Evolutionary conservation across 2,329 filamentous ascomycete species (phyloP), one percentile per base, ranked within the genome.

Genomic region (Cladosporium sphaerospermum): DNA sequence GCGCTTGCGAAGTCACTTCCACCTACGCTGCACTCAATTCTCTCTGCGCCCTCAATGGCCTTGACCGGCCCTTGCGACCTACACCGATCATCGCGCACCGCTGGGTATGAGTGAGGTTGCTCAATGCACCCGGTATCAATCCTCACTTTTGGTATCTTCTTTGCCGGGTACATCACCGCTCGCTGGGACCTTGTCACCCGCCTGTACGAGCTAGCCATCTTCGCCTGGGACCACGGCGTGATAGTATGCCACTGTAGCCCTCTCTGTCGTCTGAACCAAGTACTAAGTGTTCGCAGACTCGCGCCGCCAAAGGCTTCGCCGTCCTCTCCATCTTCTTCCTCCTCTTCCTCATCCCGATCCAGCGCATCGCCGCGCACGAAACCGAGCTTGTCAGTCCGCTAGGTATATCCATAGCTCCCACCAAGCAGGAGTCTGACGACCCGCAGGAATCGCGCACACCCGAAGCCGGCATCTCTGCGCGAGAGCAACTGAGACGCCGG

Each of bases 91-190:
- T 43, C 39, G 40, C 48, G 48, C 48, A 18, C 13, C 34, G 42
- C 44, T 18, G 50, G 50, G 46, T 39, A 41, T 41, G 50, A 46
- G 50, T 42, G 43, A 41, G 18, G 44, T 41, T 44, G 39, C 45
- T 48, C 46, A 41, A 97, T 97, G 92, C 91, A 96, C 89, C 89
- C 91, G 68, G 96, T 97, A 78, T 97, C 92, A 59, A 78, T 92
- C 72, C 82, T 96, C 73, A 95, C 91, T 67, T 84, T 96, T 76
- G 90, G 88, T 76, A 96, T 99, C 78, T 99, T 99, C 78, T 87
- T 97, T 80, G 92, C 93, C 77, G 93, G 93, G 73, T 99, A 99
- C 80, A 97, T 92, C 72, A 99, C 93, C 75, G 93, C 93, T 69
- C 88, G 93, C 79, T 99, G 93, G 91, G 93, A 97, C 75, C 85